Evolutionary conservation across 768 basidiomycete species (phyloP).

Genomic region (Termitomyces sp.): DNA sequence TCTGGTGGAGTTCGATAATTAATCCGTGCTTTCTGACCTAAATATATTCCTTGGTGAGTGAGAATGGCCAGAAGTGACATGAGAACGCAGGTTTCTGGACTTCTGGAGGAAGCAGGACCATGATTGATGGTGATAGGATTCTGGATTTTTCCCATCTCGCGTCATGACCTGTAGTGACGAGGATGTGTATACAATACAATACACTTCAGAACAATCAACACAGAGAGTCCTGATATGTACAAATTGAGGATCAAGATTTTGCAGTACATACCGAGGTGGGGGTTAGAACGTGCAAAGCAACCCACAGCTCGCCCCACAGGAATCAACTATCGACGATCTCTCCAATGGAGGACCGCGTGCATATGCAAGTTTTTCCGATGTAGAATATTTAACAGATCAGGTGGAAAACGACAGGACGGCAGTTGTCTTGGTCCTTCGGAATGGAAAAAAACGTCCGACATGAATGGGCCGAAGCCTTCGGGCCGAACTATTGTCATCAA

Average conservation of each 20-base stretch:
- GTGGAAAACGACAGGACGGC: neutral
- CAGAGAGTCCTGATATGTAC: neutral
- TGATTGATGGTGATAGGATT: neutral
- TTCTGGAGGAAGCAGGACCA: neutral
- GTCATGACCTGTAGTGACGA: neutral
- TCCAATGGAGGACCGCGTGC: neutral
- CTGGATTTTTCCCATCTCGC: neutral
- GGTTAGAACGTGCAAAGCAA: neutral
- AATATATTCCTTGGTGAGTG: neutral
- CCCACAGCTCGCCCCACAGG: neutral
- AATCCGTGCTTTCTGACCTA: neutral
- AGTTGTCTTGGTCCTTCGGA: neutral
- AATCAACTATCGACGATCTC: neutral
- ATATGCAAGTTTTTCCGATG: neutral
- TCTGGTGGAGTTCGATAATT: too few species aligned
- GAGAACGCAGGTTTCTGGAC: neutral
- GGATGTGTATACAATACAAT: neutral
- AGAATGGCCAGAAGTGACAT: neutral
- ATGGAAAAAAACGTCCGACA: neutral
- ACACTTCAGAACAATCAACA: neutral
- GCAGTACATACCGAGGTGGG: neutral
- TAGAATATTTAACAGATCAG: neutral
- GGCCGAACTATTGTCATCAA: neutral
- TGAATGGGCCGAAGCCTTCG: neutral
- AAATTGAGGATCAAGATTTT: neutral